phyloP scores from a whole-genome alignment of 1,284 basidiomycete species.

The Malassezia globosa region DNA sequence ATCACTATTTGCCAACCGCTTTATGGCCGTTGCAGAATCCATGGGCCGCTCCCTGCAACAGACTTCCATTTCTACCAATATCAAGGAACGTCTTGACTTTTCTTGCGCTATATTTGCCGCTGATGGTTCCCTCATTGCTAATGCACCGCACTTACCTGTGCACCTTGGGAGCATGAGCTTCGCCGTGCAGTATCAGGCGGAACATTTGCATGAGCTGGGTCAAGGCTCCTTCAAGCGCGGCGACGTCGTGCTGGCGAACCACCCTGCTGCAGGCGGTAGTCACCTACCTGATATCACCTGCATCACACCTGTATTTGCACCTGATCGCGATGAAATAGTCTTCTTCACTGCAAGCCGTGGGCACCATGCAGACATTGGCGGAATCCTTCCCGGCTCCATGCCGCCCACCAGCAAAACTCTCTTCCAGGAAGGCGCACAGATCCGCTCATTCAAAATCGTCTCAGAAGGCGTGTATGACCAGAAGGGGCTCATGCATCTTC shows the following conservation, averaged over 20 bases:
- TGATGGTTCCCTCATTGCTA: conserved; percentile 78
- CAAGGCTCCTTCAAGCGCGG: conserved; percentile 56
- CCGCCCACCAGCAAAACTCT: conserved; percentile 80
- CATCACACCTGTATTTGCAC: conserved; percentile 75
- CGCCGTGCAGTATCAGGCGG: conserved; percentile 80
- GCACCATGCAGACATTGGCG: conserved; percentile 57
- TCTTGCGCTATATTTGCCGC: conserved; percentile 78
- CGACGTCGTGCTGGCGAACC: conserved; percentile 82
- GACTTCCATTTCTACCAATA: conserved; percentile 79
- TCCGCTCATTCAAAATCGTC: conserved; percentile 87
- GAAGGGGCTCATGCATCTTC: conserved; percentile 62
- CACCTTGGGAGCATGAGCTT: conserved; percentile 54
- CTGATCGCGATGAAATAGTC: conserved; percentile 58
- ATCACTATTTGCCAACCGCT: conserved; percentile 78
- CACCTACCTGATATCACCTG: conserved; percentile 65
- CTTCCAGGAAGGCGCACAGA: conserved; percentile 85
- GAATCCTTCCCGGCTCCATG: conserved; percentile 75
- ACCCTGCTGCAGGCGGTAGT: conserved; percentile 68
- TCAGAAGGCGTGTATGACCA: conserved; percentile 67
- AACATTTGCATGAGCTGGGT: conserved; percentile 52
- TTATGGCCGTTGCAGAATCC: conserved; percentile 82
- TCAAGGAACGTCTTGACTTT: conserved; percentile 78
- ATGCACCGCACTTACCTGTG: conserved; percentile 69
- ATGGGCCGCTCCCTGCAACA: conserved; percentile 78
- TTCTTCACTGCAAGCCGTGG: conserved; percentile 85